These are phyloP conservation scores for Lactifluus hygrophoroides DNA, from an alignment of 768 basidiomycete genomes.

Conservation along the genomic window DNA sequence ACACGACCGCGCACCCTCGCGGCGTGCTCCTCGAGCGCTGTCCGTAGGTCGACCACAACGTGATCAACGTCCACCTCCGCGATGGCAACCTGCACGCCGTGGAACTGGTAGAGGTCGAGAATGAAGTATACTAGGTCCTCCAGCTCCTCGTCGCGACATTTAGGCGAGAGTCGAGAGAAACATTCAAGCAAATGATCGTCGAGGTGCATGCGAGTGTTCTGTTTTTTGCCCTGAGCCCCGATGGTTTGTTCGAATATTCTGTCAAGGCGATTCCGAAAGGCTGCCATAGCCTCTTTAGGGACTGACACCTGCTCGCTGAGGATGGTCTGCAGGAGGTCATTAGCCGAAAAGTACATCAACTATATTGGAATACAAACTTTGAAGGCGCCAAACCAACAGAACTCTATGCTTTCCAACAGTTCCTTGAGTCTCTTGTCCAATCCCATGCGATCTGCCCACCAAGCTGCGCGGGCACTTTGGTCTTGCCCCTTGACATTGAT, in stretches of 20 bases:
- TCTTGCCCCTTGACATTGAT: slow-evolving; percentile 62
- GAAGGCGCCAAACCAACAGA: slow-evolving; percentile 95
- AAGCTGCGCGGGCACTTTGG: slow-evolving; percentile 52
- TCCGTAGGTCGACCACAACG: slow-evolving; percentile 78
- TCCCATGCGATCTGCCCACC: slow-evolving; percentile 78
- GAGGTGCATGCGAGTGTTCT: slow-evolving; percentile 43
- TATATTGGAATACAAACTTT: slow-evolving; percentile 49
- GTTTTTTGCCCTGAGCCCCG: slow-evolving; percentile 54
- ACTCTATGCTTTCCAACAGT: slow-evolving; percentile 80
- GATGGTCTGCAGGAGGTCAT: slow-evolving; percentile 42
- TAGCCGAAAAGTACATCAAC: not conserved
- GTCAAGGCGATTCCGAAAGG: slow-evolving; percentile 63
- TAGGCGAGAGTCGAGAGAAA: slow-evolving; percentile 74
- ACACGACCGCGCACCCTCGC: slow-evolving; percentile 29
- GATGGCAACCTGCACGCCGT: slow-evolving; percentile 79
- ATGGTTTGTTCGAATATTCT: slow-evolving; percentile 63
- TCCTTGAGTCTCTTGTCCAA: slow-evolving; percentile 72
- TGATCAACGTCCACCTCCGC: slow-evolving; percentile 90
- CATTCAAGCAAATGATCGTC: slow-evolving; percentile 76
- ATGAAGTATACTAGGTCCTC: slow-evolving; percentile 94
- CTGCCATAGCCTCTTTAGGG: slow-evolving; percentile 38
- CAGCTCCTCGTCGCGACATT: slow-evolving; percentile 85
- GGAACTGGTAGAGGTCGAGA: slow-evolving; percentile 89
- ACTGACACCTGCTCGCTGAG: slow-evolving; percentile 40
- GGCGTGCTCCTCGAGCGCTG: slow-evolving; percentile 64